phyloP scores from a whole-genome alignment of 2,329 filamentous ascomycete species.

The Epichloe hybrida region DNA sequence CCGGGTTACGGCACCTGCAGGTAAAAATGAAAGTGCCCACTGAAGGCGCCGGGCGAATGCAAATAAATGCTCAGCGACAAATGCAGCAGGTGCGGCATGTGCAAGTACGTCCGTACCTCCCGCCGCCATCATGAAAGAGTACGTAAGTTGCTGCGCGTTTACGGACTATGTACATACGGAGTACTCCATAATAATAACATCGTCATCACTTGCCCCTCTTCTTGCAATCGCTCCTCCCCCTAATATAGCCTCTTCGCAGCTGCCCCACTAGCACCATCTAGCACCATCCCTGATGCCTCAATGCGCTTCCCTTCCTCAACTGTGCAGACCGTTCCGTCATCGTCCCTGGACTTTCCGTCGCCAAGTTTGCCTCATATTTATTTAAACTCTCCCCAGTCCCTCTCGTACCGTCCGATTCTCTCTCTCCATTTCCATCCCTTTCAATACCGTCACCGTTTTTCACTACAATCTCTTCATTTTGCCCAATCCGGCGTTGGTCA shows the following conservation, averaged over 20 bases:
- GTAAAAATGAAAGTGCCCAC: not conserved
- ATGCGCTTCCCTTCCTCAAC: not conserved
- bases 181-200: not conserved
- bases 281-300: not conserved
- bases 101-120: not conserved
- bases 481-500: not conserved
- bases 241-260: not conserved
- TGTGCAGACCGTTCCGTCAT: slow-evolving; percentile 3
- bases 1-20: not conserved
- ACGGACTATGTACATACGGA: not conserved
- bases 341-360: not conserved
- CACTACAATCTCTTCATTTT: too few relatives aligned
- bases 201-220: not conserved
- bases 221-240: not conserved
- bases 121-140: not conserved
- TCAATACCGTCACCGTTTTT: not conserved
- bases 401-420: not conserved
- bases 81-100: not conserved
- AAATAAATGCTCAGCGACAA: not conserved
- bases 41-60: not conserved
- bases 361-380: not conserved
- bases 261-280: not conserved
- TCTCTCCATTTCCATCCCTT: not conserved
- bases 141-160: too few relatives aligned
- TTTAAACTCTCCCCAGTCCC: slow-evolving; percentile 1